These are phyloP conservation scores for Neurospora sp. DNA, from an alignment of 495 filamentous ascomycete species.

Conservation along the genomic window DNA sequence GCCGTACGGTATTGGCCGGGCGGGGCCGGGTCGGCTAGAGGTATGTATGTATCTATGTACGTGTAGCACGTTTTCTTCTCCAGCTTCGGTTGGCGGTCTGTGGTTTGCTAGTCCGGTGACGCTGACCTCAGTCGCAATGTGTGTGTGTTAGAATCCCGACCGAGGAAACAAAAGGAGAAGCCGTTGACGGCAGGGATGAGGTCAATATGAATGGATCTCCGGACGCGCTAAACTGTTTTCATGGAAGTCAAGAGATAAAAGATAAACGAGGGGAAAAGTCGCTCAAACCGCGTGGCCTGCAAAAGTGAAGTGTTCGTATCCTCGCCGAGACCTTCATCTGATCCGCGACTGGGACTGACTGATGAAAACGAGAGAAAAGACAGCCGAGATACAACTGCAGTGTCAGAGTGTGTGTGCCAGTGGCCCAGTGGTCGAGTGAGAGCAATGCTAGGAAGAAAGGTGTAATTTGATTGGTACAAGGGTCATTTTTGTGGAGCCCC, in stretches of 20 bases:
- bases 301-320: background rate
- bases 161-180: background rate
- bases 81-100: background rate
- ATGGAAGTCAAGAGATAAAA: background rate
- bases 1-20: background rate
- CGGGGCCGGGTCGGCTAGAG: background rate
- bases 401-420: background rate
- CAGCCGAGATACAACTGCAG: background rate
- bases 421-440: background rate
- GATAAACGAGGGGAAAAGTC: background rate
- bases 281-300: background rate
- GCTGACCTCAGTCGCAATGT: background rate
- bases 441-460: background rate
- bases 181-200: background rate
- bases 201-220: background rate
- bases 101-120: background rate
- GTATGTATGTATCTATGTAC: background rate
- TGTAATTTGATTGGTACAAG: background rate
- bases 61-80: background rate
- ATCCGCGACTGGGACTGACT: background rate
- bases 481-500: background rate
- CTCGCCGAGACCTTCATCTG: background rate
- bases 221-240: background rate
- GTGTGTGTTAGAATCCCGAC: background rate
- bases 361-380: background rate